Percentiles rank a stretch among this genome's conserved stretches.
Evolutionary conservation across 2,329 filamentous ascomycete species (phyloP).

Genomic region (Colletotrichum noveboracense): DNA sequence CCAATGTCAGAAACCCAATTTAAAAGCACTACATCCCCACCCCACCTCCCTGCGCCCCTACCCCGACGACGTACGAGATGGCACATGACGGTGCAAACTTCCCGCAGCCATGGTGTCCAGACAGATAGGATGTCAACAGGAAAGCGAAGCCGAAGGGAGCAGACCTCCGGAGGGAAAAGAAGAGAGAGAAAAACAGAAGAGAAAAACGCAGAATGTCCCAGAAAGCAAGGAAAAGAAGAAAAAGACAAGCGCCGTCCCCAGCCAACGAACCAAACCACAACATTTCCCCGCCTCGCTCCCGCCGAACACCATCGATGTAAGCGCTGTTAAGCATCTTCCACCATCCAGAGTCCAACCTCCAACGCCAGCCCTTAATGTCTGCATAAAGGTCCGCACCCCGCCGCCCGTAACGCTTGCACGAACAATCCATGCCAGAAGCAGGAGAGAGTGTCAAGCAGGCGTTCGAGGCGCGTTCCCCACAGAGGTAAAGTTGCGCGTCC

Average conservation of each 20-base stretch:
- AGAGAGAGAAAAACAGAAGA: background rate
- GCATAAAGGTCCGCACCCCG: background rate
- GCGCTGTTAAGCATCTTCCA: background rate
- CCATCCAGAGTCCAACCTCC: background rate
- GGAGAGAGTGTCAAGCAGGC: background rate
- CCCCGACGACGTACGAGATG: slow-evolving; percentile 8
- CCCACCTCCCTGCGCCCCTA: slow-evolving; percentile 33
- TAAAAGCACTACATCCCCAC: slow-evolving; percentile 49
- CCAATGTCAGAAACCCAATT: slow-evolving; percentile 48
- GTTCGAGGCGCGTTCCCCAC: background rate
- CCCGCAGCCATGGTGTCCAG: slow-evolving; percentile 7
- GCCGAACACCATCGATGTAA: background rate
- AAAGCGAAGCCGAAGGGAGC: slow-evolving; percentile 21
- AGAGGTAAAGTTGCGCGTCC: background rate
- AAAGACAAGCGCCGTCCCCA: background rate
- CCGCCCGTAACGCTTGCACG: background rate
- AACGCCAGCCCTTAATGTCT: background rate
- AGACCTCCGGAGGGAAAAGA: background rate
- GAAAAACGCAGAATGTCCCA: background rate
- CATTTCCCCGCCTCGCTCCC: background rate
- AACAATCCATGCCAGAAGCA: background rate
- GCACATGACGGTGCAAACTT: slow-evolving; percentile 40
- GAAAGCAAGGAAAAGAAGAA: background rate
- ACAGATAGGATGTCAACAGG: background rate
- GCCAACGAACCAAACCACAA: background rate